Conservation (phyloP, 2,329 filamentous ascomycete species). For the Ophiognomonia clavigignenti-juglandacearum region DNA sequence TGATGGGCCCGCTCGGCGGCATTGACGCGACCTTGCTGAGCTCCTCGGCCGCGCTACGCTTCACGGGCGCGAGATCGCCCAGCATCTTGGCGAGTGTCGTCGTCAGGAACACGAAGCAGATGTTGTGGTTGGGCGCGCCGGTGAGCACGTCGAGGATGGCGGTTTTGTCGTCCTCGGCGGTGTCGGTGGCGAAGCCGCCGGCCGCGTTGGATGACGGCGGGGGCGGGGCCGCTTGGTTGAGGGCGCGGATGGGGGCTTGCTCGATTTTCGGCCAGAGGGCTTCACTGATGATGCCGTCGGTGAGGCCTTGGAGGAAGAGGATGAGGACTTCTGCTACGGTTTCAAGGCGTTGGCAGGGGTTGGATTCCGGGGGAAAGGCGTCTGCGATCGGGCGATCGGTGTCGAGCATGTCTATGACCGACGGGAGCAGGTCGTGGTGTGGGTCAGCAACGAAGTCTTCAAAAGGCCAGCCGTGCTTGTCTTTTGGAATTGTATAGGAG, state of each 20-base stretch:
- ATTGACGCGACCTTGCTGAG: constrained; percentile 22
- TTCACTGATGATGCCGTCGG: constrained; percentile 72
- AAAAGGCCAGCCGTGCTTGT: constrained; percentile 57
- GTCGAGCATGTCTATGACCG: constrained; percentile 65
- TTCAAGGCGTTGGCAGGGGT: constrained; percentile 67
- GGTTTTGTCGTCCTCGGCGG: constrained; percentile 40
- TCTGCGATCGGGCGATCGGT: constrained; percentile 58
- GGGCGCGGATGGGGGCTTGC: constrained; percentile 31
- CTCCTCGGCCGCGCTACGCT: constrained; percentile 30
- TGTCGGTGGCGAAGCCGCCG: constrained; percentile 6
- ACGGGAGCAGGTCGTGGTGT: constrained; percentile 3
- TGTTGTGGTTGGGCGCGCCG: constrained; percentile 71
- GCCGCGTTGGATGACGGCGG: constrained; percentile 37
- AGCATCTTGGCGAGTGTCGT: constrained; percentile 62
- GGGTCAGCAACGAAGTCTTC: constrained; percentile 20
- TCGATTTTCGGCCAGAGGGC: constrained; percentile 68
- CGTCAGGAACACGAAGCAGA: constrained; percentile 82
- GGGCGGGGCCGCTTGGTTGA: constrained; percentile 26
- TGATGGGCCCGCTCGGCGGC: constrained; percentile 16
- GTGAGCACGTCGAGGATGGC: constrained; percentile 69
- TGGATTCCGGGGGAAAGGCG: constrained; percentile 57
- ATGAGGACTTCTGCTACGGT: constrained; percentile 67
- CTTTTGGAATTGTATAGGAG: constrained; percentile 43
- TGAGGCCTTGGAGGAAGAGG: constrained; percentile 68
- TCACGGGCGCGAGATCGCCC: constrained; percentile 41